Base-by-base conservation (phyloP, 331 rosid genomes). In the Telfairia occidentalis region DNA sequence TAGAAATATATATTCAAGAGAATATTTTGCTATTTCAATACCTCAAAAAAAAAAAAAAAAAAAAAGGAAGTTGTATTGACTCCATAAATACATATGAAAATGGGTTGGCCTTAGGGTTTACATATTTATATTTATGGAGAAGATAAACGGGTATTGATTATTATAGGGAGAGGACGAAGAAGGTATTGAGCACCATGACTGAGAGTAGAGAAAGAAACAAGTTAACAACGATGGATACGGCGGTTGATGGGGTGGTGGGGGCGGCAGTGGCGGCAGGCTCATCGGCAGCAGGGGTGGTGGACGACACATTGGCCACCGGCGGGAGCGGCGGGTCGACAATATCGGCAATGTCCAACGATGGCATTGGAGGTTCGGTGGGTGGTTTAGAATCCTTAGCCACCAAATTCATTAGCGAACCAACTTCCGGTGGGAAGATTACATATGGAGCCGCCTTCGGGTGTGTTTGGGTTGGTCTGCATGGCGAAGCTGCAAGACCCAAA, bases 311-410 rank as follows among this genome's bases (percentile, higher is more conserved):
- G 28, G 5, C 29, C 40, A 90, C 96, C 0, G 80, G 81, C 5
- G 99, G 99, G 66, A 95, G 99, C 13, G 97, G 97, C 10, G 97
- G 98, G 71, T 90, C 96, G 23, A 78, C 85, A 5, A 95, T 52
- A 1, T 81, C 54, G 18, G 45, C 63, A 19, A 23, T 72, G 54
- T 80, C 58, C 11, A 94, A 92, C 11, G 96, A 55, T 7, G 85
- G 85, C 11, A 24, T 42, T 0, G 96, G 97, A 1, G 93, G 76
- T 1, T 8, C 11, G 21, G 89, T 75, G 0, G 85, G 85, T 74
- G 96, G 83, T 40, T 29, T n/a, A n/a, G 10, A 8, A 2, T 76
- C 82, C 0, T 77, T 15, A 1, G 73, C 58, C 34, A 78, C 0
- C 58, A 89, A 30, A 0, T 2, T 2, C 2, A 70, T 0, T 52